Base-by-base conservation (phyloP, 257 asterid genomes). In the Nicotiana noctiflora region DNA sequence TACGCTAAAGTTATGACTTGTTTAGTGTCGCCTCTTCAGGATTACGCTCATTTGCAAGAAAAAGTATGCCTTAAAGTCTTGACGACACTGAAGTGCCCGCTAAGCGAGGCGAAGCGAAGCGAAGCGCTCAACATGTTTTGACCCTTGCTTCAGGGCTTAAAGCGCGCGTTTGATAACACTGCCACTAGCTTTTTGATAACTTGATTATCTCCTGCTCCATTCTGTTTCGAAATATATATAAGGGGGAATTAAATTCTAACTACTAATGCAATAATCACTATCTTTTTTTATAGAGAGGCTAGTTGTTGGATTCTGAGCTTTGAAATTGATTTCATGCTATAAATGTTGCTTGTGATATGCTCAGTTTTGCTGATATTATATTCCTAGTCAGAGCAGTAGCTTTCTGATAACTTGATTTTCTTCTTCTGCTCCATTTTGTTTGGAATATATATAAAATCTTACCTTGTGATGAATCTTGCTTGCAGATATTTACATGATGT, bases 401-500 rank as follows among this genome's bases (percentile, higher is more conserved):
- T 74, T 74, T 49, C 5, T 46, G 61, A 40, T 49, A 23, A 13
- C 37, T 23, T 49, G 15, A 49, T 72, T 44, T 49, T 72, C 8
- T 49, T 15, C 44, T 49, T 23, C 44, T 27, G 32, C 34, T 12
- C 77, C 19, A 44, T 75, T 76, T 52, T 78, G n/a, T 18, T 57
- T 57, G 77, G 17, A 74, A 7, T 13, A 7, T 23, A 12, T 49
- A 49, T 2, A 49, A 10, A 7, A 72, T 70, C 59, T 21, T 15
- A 72, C 40, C 25, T 46, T 8, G 61, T 59, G 15, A 8, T 49
- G 61, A 14, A 23, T 74, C 61, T 74, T 68, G 75, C 51, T 82
- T 88, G 93, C 99, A 93, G 99, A 81, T 95, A 93, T 83, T 81
- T 91, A 84, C 98, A 93, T 70, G 98, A 96, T 83, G 88, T 96